A percentile compares a stretch with the other conserved stretches of the same genome.
These are phyloP conservation scores for Anastatica hierochuntica DNA, from an alignment of 345 rosid genomes.

Conservation along the genomic window DNA sequence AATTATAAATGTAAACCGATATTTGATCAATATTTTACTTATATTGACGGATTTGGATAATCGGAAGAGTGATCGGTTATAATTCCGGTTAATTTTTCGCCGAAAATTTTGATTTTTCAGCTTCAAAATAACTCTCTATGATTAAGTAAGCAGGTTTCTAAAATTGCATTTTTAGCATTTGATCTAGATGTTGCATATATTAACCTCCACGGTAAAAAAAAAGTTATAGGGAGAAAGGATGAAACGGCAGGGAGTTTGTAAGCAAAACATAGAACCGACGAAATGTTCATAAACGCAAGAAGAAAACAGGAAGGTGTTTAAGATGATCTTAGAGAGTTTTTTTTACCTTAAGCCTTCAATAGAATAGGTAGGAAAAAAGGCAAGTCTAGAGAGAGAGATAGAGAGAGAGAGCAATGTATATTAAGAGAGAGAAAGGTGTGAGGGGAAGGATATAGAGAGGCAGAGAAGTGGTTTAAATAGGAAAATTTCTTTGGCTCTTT, in stretches of 20 bases:
- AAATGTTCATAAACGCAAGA: conserved; percentile 2
- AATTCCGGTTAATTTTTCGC: no score
- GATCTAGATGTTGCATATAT: no score
- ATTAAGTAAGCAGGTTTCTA: neutral
- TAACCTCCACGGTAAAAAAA: no score
- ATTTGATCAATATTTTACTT: conserved; percentile 1
- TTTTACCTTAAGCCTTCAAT: conserved; percentile 12
- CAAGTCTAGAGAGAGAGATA: neutral
- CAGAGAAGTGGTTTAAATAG: conserved; percentile 18
- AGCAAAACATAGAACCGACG: neutral
- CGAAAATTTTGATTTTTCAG: no score
- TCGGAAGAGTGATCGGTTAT: neutral
- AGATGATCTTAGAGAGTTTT: neutral
- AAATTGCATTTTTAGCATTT: neutral
- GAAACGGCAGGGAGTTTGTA: conserved; percentile 5
- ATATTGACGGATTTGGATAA: neutral
- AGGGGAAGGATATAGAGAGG: conserved; percentile 22
- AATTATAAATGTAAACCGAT: neutral
- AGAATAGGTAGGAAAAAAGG: neutral
- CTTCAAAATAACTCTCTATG: no score
- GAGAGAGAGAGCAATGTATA: neutral
- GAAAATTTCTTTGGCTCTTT: conserved; percentile 20
- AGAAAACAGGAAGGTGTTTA: conserved; percentile 2
- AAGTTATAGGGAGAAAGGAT: neutral
- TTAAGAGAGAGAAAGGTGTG: conserved; percentile 18